Evolutionary conservation across 768 basidiomycete genomes (phyloP), one percentile per base, ranked within the genome.

Genomic region (Multifurca ochricompacta): DNA sequence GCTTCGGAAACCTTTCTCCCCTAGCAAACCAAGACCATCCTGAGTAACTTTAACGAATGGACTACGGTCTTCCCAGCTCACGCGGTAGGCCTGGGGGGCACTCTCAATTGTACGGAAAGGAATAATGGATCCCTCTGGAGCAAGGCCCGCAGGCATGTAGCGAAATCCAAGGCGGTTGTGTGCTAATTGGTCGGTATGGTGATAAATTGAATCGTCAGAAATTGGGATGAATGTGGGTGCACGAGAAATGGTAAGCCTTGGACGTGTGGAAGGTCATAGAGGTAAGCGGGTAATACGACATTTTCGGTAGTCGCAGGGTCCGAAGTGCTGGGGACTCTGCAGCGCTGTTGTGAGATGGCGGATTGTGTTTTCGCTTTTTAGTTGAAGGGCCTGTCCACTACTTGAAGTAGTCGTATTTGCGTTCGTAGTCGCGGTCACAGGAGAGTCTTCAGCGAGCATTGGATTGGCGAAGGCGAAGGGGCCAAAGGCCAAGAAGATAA

Each of bases 51-150:
- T 81, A 48, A 93, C 73, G 64, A 87, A 90, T 0, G 85, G 74
- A 62, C 83, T 89, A 21, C 93, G 81, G 68, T 96, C 92, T 67
- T 94, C 91, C 92, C 92, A 95, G 65, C 85, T 84, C 56, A 91
- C 79, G 45, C 91, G 78, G 66, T 76, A 85, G 4, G 70, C 68
- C 1, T 78, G 75, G 0, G 92, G 92, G 14, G 77, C 76, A 63
- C 80, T 83, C 70, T 92, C 89, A 63, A 92, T 91, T 3, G 86
- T 86, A 13, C 88, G 80, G 64, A 86, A 91, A 13, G 85, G 76
- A 11, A 79, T 65, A 8, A 73, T 69, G 53, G 75, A 75, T 14
- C 81, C 82, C 8, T 73, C 74, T 0, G 77, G 77, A 21, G 79
- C 77, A 59, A 89, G 81, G 44, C 89, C 88, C 0, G 88, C 88